Percentiles rank a stretch among this genome's conserved stretches.
These are phyloP conservation scores for Didymella pinodella DNA, from an alignment of 2,329 filamentous ascomycete species.

Conservation along the genomic window DNA sequence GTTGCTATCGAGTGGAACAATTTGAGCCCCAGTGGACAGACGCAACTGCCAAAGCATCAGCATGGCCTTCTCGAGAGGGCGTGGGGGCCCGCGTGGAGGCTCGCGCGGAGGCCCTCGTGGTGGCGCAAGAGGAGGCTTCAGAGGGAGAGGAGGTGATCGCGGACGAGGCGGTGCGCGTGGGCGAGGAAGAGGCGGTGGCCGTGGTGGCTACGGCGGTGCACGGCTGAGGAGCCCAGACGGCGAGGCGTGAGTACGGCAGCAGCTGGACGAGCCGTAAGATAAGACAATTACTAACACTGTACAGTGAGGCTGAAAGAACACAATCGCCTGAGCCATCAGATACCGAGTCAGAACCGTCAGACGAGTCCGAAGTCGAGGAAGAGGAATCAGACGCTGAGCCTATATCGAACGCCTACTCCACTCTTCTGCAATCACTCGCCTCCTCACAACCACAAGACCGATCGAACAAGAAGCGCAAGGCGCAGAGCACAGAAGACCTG, in stretches of 20 bases:
- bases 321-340: constrained; percentile 34
- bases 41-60: neutral
- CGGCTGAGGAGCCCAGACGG: constrained; percentile 39
- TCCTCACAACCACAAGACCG: constrained; percentile 53
- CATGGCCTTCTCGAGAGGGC: constrained; percentile 33
- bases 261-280: constrained; percentile 3
- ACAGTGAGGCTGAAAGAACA: constrained; percentile 25
- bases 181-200: constrained; percentile 38
- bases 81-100: constrained; percentile 17
- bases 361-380: constrained; percentile 41
- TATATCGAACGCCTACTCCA: constrained; percentile 60
- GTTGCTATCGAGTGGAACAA: neutral
- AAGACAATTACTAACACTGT: constrained; percentile 24
- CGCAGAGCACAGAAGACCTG: constrained; percentile 44
- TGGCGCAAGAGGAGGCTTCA: constrained; percentile 2
- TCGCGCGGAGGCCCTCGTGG: neutral
- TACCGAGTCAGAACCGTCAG: constrained; percentile 34
- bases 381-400: constrained; percentile 35
- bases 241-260: constrained; percentile 43
- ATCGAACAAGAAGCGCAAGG: constrained; percentile 62
- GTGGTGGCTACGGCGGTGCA: constrained; percentile 40
- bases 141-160: constrained; percentile 35
- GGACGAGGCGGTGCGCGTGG: constrained; percentile 4
- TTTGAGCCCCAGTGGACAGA: neutral
- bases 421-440: constrained; percentile 63